phyloP scores from a whole-genome alignment of 1,139 yeast genomes.

The Pichia terricola region DNA sequence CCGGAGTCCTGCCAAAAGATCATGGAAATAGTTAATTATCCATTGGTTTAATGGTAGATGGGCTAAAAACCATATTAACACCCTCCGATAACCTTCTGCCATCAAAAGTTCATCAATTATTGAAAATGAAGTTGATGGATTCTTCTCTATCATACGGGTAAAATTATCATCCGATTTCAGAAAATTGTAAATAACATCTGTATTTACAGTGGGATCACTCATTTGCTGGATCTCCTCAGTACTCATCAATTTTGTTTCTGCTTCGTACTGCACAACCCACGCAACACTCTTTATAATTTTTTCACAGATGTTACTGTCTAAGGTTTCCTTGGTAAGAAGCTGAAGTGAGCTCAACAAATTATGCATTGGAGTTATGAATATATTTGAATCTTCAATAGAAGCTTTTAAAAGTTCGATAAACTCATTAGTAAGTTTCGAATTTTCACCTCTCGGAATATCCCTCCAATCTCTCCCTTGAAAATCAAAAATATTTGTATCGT shows the following conservation, averaged over 20 bases:
- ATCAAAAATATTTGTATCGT: too few relatives aligned
- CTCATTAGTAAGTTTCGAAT: too few relatives aligned
- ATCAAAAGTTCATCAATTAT: constrained; percentile 61
- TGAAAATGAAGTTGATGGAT: constrained; percentile 40
- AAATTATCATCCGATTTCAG: constrained; percentile 21
- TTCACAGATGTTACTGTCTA: constrained; percentile 29
- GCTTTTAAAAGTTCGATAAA: constrained; percentile 9
- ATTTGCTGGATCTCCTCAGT: constrained; percentile 13
- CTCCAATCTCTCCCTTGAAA: too few relatives aligned
- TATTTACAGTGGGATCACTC: constrained; percentile 28
- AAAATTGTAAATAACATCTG: constrained; percentile 18
- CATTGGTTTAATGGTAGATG: too few relatives aligned
- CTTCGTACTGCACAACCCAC: constrained; percentile 37
- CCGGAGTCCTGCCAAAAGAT: too few relatives aligned
- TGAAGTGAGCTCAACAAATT: constrained; percentile 28
- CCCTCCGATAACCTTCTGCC: constrained; percentile 52
- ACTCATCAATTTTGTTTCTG: constrained; percentile 18
- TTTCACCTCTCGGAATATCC: too few relatives aligned
- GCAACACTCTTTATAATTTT: constrained; percentile 41
- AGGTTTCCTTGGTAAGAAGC: constrained; percentile 26
- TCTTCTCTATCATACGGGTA: constrained; percentile 30
- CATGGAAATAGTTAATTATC: too few relatives aligned
- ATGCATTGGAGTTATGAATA: constrained; percentile 18
- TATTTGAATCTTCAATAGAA: constrained; percentile 20
- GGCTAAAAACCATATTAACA: constrained; percentile 50